Percentiles rank a stretch among this genome's conserved stretches.
Conservation (phyloP, 495 filamentous ascomycete species). For the Aspergillus sclerotioniger region DNA sequence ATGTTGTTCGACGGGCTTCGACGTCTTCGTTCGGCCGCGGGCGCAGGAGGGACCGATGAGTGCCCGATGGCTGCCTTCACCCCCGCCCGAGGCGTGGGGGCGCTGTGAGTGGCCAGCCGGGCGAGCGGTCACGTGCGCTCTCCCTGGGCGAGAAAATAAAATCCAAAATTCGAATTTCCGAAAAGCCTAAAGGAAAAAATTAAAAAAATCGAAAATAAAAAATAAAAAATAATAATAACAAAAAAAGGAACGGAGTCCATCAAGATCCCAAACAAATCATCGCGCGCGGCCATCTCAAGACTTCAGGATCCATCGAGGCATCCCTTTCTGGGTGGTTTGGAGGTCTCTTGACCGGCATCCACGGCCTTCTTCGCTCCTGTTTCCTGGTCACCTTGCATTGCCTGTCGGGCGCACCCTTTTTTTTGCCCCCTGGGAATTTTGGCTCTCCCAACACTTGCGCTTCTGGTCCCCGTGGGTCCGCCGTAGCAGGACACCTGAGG, state of each 20-base stretch:
- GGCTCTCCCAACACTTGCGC: conserved; percentile 10
- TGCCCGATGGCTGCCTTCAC: not conserved
- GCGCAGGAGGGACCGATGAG: not conserved
- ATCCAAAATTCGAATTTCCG: conserved; percentile 18
- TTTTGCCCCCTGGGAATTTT: not conserved
- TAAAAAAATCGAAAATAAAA: conserved; percentile 17
- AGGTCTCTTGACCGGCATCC: not conserved
- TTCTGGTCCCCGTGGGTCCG: conserved; percentile 5
- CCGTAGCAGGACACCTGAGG: conserved; percentile 19
- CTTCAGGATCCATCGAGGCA: conserved; percentile 7
- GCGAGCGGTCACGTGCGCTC: conserved; percentile 19
- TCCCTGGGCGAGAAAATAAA: conserved; percentile 14
- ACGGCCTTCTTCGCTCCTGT: not conserved
- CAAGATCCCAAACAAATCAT: conserved; percentile 20
- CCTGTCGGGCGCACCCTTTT: conserved; percentile 10
- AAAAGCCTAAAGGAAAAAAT: conserved; percentile 22
- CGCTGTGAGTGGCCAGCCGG: conserved; percentile 18
- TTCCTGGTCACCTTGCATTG: conserved; percentile 12
- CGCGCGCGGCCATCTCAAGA: conserved; percentile 14
- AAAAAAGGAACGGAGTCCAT: conserved; percentile 23
- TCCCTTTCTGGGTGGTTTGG: not conserved
- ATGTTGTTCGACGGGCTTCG: not conserved
- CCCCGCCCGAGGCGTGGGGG: not conserved
- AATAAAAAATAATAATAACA: conserved; percentile 23
- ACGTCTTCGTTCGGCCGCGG: not conserved